Evolutionary conservation across 257 asterid species (phyloP), one percentile per base, ranked within the genome.

Genomic region (Lavandula angustifolia): DNA sequence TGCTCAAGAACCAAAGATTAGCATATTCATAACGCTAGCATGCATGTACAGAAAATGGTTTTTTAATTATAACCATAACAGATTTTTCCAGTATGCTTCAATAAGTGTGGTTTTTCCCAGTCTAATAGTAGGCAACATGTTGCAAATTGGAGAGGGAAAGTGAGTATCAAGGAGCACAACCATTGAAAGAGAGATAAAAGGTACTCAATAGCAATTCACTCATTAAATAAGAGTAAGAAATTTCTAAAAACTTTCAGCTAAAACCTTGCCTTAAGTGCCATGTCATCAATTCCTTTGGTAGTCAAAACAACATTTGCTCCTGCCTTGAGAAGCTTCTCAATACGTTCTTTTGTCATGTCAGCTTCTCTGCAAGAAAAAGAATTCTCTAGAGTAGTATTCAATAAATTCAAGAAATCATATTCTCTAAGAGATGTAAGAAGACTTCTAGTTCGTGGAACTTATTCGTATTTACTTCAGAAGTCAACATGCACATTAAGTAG

Each of bases 261-360:
- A 34, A 49, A 42, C 22, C 80, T 76, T 82, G 75, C 99, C 96
- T 94, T 94, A 33, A 94, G 89, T 59, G 99, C 96, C 99, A 90
- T 94, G 83, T 94, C 97, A 74, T 94, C 99, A 76, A 94, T 94
- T 74, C 97, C 99, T 74, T 84, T 94, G 6, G 99, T 85, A 60
- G 99, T 94, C 73, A 94, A 77, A 66, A 94, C 69, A 8, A 94
- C 99, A 82, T 94, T 94, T 59, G 99, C 99, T 65, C 99, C 97
- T 35, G 99, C 95, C 77, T 84, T 90, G 22, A 90, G 92, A 79
- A 90, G 71, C 77, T 90, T 90, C 73, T 87, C 97, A 68, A 94
- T 94, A 27, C 99, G 89, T 68, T 90, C 99, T 69, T 94, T 94
- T 48, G 97, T 94, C 97, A 82, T 74, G 69, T 94, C 99, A 75